These are phyloP conservation scores for Trametes versicolor DNA, from an alignment of 1,284 basidiomycete species.

Conservation along the genomic window DNA sequence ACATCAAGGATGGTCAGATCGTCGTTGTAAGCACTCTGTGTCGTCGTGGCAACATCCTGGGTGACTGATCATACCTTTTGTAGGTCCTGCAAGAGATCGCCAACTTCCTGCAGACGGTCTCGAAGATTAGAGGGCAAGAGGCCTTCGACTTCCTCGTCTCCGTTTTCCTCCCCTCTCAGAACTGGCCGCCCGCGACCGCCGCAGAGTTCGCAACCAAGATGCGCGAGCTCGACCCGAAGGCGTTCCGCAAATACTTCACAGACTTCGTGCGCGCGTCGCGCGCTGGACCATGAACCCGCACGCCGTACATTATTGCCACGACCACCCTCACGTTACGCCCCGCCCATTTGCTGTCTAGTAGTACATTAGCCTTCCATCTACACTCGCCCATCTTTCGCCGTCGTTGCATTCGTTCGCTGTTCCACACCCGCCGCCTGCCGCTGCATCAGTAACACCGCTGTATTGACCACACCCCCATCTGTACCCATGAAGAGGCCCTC, in stretches of 20 bases:
- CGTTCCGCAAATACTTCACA: constrained; percentile 90
- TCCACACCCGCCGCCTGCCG: constrained; percentile 14
- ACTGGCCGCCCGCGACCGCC: constrained; percentile 84
- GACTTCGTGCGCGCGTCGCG: constrained; percentile 84
- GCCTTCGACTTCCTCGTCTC: constrained; percentile 84
- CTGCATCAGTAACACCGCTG: constrained; percentile 29
- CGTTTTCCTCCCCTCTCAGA: constrained; percentile 89
- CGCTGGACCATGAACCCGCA: constrained; percentile 53
- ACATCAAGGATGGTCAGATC: constrained; percentile 89
- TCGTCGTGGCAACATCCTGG: too few species aligned
- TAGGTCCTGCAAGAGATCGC: constrained; percentile 92
- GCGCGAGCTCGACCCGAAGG: constrained; percentile 81
- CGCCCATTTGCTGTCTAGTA: constrained; percentile 27
- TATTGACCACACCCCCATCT: constrained; percentile 32
- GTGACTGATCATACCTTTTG: constrained; percentile 1
- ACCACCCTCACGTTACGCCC: constrained; percentile 20
- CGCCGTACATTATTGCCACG: constrained; percentile 29
- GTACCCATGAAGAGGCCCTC: constrained; percentile 30
- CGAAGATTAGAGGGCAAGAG: constrained; percentile 85
- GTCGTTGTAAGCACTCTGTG: constrained; percentile 70
- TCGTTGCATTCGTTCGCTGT: constrained; percentile 28
- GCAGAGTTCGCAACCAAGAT: constrained; percentile 84
- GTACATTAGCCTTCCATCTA: constrained; percentile 31
- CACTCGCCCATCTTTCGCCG: constrained; percentile 27
- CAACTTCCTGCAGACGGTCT: constrained; percentile 83